Evolutionary conservation across 2,329 filamentous ascomycete species (phyloP).

Genomic region (Sclerotinia spermophila): DNA sequence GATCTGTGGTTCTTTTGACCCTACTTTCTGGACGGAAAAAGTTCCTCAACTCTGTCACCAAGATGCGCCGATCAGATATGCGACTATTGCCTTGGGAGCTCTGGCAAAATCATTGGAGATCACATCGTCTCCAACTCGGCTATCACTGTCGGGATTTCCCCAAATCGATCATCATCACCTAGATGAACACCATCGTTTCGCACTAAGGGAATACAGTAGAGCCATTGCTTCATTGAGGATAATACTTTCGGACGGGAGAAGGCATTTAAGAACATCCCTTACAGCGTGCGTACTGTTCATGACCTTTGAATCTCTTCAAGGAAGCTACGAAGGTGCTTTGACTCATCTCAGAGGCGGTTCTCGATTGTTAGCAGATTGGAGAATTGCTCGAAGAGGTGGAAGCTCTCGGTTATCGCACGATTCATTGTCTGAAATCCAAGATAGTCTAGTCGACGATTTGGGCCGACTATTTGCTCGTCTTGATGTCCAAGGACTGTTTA

Average conservation of each 20-base stretch:
- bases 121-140: conserved; percentile 33
- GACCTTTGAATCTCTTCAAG: conserved; percentile 36
- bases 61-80: conserved; percentile 35
- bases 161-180: conserved; percentile 35
- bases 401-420: conserved; percentile 35
- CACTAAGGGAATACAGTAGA: conserved; percentile 34
- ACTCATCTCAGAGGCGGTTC: conserved; percentile 35
- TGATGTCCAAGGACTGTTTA: conserved; percentile 35
- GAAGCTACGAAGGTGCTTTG: conserved; percentile 35
- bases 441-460: conserved; percentile 36
- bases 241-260: conserved; percentile 33
- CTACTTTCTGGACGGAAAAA: conserved; percentile 36
- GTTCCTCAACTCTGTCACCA: conserved; percentile 36
- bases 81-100: conserved; percentile 35
- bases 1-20: conserved; percentile 35
- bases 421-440: conserved; percentile 36
- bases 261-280: conserved; percentile 35
- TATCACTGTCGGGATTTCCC: conserved; percentile 36
- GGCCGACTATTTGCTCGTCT: conserved; percentile 36
- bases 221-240: conserved; percentile 33
- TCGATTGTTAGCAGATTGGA: conserved; percentile 35
- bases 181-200: conserved; percentile 36
- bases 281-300: conserved; percentile 36
- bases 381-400: conserved; percentile 33
- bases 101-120: conserved; percentile 35